Evolutionary conservation across 805 yeast species (phyloP), one percentile per base, ranked within the genome.

Genomic region (Helenozyma rhizophorensis): DNA sequence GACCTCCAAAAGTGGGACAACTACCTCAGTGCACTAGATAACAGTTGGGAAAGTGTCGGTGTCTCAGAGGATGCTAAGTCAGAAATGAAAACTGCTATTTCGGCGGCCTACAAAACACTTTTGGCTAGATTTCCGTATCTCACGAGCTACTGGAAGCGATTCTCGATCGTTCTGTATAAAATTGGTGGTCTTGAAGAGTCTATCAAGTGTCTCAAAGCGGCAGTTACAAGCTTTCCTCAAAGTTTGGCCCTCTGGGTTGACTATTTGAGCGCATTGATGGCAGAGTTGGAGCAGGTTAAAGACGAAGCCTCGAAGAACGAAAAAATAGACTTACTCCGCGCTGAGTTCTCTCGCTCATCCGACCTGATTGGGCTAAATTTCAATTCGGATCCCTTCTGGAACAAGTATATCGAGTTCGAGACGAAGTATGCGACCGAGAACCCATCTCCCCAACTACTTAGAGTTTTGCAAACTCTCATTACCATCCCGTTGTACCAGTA

Each of bases 321-420:
- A 44, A 12, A 41, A 47, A 4, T 45, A 9, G 37, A 43, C 2
- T 46, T 51, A 4, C 60, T 77, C 5, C 50, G 75, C 21, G 34
- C 27, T 0, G 56, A 69, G 22, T 82, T 82, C 43, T 56, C 61
- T 10, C 56, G 60, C 1, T 90, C 81, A 0, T 51, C 72, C 3
- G 42, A 47, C 4, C 40, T 57, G 10, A 70, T 83, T 26, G 97
- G 96, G 0, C 46, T 58, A 21, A 84, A 88, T 38, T 93, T 85
- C 56, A 62, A 80, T 40, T 71, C 94, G 2, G 94, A 88, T 53
- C 66, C 78, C 1, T 60, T 89, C 30, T 90, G 97, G 97, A 95
- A 88, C 53, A 66, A 72, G 33, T 80, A 76, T 40, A 56, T 90
- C 15, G 80, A 72, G 24, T 83, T 78, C 62, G 50, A 44, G 34